Evolutionary conservation across 2,329 filamentous ascomycete species (phyloP).

Genomic region (Cadophora sp.): DNA sequence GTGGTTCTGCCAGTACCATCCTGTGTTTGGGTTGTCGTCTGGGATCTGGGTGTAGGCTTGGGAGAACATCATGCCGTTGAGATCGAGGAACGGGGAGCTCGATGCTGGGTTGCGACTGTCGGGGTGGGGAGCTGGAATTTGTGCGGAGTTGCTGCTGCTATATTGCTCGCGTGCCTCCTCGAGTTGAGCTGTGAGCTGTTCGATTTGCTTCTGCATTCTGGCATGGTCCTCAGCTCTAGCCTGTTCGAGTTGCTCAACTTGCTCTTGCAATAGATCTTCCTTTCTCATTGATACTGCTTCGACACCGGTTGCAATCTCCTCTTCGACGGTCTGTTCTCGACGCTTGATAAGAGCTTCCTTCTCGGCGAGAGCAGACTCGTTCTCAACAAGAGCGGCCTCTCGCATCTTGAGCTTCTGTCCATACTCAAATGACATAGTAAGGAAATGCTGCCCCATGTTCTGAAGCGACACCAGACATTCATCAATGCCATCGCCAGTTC

Average conservation of each 20-base stretch:
- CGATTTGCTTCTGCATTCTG: not conserved
- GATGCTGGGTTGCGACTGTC: not conserved
- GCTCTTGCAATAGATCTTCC: not conserved
- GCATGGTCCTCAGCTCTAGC: not conserved
- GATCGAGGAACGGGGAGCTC: not conserved
- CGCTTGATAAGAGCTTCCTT: not conserved
- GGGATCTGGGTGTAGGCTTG: slow-evolving; percentile 11
- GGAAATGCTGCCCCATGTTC: not conserved
- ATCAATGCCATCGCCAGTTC: not conserved
- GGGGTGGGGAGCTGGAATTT: not conserved
- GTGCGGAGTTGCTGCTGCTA: not conserved
- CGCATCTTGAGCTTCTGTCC: not conserved
- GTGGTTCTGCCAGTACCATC: not conserved
- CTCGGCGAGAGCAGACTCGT: not conserved
- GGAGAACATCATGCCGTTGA: slow-evolving; percentile 1
- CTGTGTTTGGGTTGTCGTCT: slow-evolving; percentile 5
- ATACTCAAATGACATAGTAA: not conserved
- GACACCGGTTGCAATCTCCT: not conserved
- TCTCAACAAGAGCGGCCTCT: not conserved
- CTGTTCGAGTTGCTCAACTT: not conserved
- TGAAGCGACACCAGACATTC: not conserved
- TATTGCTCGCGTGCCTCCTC: not conserved
- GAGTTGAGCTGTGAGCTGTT: not conserved
- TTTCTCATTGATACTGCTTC: not conserved
- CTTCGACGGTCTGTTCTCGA: not conserved